Evolutionary conservation across 2,329 filamentous ascomycete species (phyloP).

Genomic region (Microcyclospora pomicola): DNA sequence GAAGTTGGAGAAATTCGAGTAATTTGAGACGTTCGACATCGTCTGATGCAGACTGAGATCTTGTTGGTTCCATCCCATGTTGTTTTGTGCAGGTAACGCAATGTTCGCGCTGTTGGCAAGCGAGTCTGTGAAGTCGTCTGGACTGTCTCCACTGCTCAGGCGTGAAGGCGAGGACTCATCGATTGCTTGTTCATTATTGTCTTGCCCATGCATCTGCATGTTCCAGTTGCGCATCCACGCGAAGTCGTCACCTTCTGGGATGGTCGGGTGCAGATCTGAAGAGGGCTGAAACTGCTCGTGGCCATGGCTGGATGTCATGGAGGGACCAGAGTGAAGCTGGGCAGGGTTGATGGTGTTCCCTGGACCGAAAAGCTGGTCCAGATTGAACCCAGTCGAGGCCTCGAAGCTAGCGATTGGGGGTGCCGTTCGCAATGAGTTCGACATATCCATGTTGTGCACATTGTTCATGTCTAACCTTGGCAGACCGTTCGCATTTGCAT

Average conservation of each 20-base stretch:
- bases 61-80: constrained; percentile 48
- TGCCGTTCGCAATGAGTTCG: constrained; percentile 63
- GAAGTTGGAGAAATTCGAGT: no score
- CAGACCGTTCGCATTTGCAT: constrained; percentile 53
- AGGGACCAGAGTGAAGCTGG: constrained; percentile 46
- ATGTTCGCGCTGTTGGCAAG: constrained; percentile 58
- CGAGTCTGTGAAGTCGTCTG: constrained; percentile 72
- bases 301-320: constrained; percentile 30
- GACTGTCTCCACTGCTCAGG: constrained; percentile 90
- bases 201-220: constrained; percentile 48
- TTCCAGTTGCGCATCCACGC: constrained; percentile 80
- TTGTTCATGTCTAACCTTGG: constrained; percentile 71
- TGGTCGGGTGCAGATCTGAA: constrained; percentile 28
- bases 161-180: constrained; percentile 92
- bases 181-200: constrained; percentile 62
- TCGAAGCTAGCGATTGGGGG: constrained; percentile 54
- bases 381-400: constrained; percentile 45
- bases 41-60: constrained; percentile 50
- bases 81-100: constrained; percentile 5
- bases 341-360: constrained; percentile 50
- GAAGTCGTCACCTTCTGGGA: constrained; percentile 63
- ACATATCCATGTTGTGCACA: constrained; percentile 46
- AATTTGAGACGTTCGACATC: constrained; percentile 30
- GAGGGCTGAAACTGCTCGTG: constrained; percentile 22
- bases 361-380: constrained; percentile 56